Base-by-base conservation (phyloP, 768 basidiomycete genomes). In the Antrodiella citrinella region DNA sequence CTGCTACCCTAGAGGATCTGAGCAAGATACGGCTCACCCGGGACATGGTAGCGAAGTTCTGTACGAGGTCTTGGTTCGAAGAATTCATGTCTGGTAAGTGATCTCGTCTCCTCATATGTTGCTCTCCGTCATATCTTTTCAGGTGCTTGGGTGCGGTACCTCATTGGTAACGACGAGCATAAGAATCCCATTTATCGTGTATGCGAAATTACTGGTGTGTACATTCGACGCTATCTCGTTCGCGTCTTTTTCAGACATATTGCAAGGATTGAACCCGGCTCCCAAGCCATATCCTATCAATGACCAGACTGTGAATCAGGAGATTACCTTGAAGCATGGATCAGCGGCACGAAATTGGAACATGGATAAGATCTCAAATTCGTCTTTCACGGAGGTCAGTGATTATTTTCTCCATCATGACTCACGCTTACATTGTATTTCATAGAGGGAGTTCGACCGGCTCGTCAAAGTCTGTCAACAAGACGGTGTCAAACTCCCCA, bases 291-390 rank as follows among this genome's bases (percentile, higher is more conserved):
- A 93, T 67, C 80, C 80, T 55, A 62, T 92, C 26, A 80, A 91
- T 50, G 77, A 84, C 30, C 72, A 72, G 52, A 69, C 63, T 26
- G 75, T 84, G 42, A 78, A 91, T 57, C 76, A 88, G 52, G 69
- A 71, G 0, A 72, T 97, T 12, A 75, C 86, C 53, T 77, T 97
- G 44, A 81, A 81, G 58, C 86, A 93, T 60, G 94, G 91, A 7
- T 79, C 77, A 50, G 78, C 81, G 0, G 61, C 74, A 5, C 75
- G 72, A 51, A 52, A 66, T 0, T 92, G 86, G 59, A 64, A 66
- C 3, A 92, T 99, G 84, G 90, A 92, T 62, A 86, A 84, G 57
- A 81, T 95, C 5, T 95, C 91, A 4, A 95, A 97, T 61, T 67
- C 76, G 1, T 50, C 67, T 2, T 84, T 91, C 51, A 69, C 68